Percentiles rank a stretch among this genome's conserved stretches.
These are phyloP conservation scores for Fusarium tupiense DNA, from an alignment of 2,329 filamentous ascomycete species.

Conservation along the genomic window DNA sequence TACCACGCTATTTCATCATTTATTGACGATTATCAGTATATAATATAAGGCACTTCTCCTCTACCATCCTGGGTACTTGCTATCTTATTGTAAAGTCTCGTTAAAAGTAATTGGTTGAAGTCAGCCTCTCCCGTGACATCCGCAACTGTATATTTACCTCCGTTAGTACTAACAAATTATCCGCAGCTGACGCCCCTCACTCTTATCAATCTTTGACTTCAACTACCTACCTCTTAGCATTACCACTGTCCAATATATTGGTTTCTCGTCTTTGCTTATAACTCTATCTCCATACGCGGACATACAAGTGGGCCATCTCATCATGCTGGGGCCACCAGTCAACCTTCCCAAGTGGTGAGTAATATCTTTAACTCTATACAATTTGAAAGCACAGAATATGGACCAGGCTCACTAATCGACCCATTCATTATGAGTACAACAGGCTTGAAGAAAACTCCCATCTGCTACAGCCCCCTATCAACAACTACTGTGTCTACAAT, in stretches of 20 bases:
- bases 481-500: slow-evolving; percentile 98
- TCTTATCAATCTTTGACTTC: background rate
- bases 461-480: slow-evolving; percentile 91
- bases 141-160: background rate
- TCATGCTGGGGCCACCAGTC: slow-evolving; percentile 61
- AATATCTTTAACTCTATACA: background rate
- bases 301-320: background rate
- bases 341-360: slow-evolving; percentile 69
- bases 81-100: background rate
- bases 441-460: slow-evolving; percentile 95
- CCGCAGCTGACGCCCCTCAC: slow-evolving; percentile 19
- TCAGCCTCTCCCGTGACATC: slow-evolving; percentile 24
- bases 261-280: background rate
- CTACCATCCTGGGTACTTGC: background rate
- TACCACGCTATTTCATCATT: background rate
- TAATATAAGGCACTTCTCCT: background rate
- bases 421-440: background rate
- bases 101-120: background rate
- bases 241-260: background rate
- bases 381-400: background rate
- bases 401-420: slow-evolving; percentile 14
- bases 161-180: slow-evolving; percentile 10
- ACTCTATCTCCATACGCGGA: background rate
- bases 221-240: background rate
- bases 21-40: background rate